phyloP scores from a whole-genome alignment of 345 rosid species.

The Linum trigynum region DNA sequence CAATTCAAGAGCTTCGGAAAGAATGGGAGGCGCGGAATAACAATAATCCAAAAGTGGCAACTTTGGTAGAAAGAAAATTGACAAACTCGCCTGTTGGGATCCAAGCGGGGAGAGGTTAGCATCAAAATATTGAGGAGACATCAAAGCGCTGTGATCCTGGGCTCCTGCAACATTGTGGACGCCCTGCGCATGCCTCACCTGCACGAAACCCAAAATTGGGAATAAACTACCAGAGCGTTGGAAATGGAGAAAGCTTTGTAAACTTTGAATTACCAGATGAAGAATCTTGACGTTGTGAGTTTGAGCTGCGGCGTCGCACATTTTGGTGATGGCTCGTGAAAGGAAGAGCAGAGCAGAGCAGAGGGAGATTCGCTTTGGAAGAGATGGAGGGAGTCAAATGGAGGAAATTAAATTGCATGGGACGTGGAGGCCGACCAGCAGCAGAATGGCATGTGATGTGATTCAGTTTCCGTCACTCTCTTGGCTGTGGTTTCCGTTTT shows the following conservation, averaged over 20 bases:
- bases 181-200: constrained; percentile 77
- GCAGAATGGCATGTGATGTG: too few species aligned
- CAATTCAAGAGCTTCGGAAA: not conserved
- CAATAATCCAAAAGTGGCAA: not conserved
- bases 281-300: not conserved
- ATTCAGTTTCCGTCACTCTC: too few species aligned
- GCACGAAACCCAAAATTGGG: not conserved
- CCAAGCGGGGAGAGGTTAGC: constrained; percentile 52
- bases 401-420: too few species aligned
- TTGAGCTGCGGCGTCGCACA: not conserved
- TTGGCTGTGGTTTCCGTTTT: too few species aligned
- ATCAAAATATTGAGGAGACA: constrained; percentile 49
- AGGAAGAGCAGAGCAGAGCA: not conserved
- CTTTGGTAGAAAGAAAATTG: not conserved
- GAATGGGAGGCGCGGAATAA: not conserved
- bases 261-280: not conserved
- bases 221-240: not conserved
- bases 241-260: not conserved
- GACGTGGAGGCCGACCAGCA: too few species aligned
- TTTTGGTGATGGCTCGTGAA: not conserved
- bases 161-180: constrained; percentile 50
- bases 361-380: not conserved
- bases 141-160: constrained; percentile 29
- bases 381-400: too few species aligned
- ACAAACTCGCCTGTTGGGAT: constrained; percentile 35